Evolutionary conservation across 306 rosid species (phyloP).

Genomic region (Gillenia trifoliata): DNA sequence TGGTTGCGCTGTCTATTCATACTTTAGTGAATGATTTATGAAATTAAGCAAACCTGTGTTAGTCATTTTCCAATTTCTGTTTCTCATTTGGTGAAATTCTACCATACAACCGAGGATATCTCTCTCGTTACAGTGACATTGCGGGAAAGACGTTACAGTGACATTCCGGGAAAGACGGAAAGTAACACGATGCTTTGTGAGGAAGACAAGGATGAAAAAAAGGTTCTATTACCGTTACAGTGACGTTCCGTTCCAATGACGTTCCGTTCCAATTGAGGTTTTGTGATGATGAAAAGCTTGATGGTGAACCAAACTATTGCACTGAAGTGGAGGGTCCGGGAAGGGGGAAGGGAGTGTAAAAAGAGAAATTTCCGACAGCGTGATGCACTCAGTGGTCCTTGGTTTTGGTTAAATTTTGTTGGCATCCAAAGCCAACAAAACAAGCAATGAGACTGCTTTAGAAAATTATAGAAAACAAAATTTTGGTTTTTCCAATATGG

Average conservation of each 20-base stretch:
- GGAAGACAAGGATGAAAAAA: no score
- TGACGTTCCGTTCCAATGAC: no score
- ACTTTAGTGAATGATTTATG: constrained; percentile 19
- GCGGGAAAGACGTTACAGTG: no score
- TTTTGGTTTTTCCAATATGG: constrained; percentile 17
- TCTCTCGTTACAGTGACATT: no score
- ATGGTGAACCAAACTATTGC: constrained; percentile 37
- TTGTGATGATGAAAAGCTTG: not conserved
- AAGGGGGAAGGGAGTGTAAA: not conserved
- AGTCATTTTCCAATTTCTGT: no score
- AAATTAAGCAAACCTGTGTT: constrained; percentile 2
- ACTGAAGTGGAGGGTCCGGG: not conserved
- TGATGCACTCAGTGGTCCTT: constrained; percentile 38
- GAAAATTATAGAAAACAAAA: constrained; percentile 20
- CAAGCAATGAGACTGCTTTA: no score
- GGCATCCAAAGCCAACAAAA: constrained; percentile 10
- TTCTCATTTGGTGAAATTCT: no score
- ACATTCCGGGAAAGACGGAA: no score
- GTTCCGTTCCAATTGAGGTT: no score
- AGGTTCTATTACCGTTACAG: no score
- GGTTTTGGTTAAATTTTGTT: constrained; percentile 14
- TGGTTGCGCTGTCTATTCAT: constrained; percentile 11
- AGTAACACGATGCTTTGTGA: no score
- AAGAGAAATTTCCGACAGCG: not conserved
- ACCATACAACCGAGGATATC: no score